Conservation (phyloP, 164 flowering plant species). For the Magnolia officinalis region DNA sequence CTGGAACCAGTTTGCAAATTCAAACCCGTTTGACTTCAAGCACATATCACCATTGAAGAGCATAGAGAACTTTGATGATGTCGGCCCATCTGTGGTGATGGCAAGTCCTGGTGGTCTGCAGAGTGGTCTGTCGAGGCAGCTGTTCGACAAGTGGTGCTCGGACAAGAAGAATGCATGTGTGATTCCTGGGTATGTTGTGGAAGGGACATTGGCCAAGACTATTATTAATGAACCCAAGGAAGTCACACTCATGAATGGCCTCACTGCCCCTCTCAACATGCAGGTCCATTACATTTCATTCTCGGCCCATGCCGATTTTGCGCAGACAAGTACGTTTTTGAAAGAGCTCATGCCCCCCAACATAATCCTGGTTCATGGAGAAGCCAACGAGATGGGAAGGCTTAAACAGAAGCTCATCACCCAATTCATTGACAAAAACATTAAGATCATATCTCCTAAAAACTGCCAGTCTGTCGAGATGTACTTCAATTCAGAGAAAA, state of each 20-base stretch:
- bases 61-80: constrained; percentile 80
- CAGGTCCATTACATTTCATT: constrained; percentile 91
- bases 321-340: constrained; percentile 84
- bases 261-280: constrained; percentile 88
- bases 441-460: constrained; percentile 76
- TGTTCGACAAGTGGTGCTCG: constrained; percentile 92
- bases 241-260: constrained; percentile 89
- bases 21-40: constrained; percentile 91
- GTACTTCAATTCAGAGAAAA: constrained; percentile 89
- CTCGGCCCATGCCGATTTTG: constrained; percentile 95
- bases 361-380: constrained; percentile 94
- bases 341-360: constrained; percentile 92
- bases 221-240: constrained; percentile 91
- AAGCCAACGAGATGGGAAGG: constrained; percentile 91
- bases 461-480: constrained; percentile 96
- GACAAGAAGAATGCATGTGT: constrained; percentile 94
- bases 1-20: constrained; percentile 64
- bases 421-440: constrained; percentile 67
- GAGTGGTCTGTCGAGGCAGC: constrained; percentile 88
- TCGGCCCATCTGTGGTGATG: constrained; percentile 97
- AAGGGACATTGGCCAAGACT: constrained; percentile 87
- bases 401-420: constrained; percentile 81
- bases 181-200: constrained; percentile 90
- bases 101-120: constrained; percentile 93
- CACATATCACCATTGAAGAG: constrained; percentile 75